Base-by-base conservation (phyloP, 2,329 filamentous ascomycete genomes). In the Penicillium polonicum region DNA sequence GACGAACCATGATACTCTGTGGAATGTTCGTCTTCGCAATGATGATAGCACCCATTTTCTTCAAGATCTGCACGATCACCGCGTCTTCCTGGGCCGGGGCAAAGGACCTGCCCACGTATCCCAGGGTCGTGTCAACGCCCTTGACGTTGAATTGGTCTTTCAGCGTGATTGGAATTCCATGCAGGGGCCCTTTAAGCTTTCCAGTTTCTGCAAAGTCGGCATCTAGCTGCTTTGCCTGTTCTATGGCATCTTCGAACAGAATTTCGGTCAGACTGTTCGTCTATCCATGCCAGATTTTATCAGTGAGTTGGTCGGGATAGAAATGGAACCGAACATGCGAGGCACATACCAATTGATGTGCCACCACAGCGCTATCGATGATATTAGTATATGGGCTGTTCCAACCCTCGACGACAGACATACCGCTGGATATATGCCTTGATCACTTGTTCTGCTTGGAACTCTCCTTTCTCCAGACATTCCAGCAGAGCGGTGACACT, bases 81-180 rank as follows among this genome's bases (percentile, higher is more conserved):
- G 80, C 80, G 64, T 86, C 79, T 9, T 81, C 74, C 0, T 59
- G 56, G 1, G 82, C 82, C 0, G 82, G 82, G 2, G 76, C 68
- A 53, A 81, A 81, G 0, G 81, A 76, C 46, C 76, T 74, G 9
- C 75, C 76, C 2, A 84, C 80, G 61, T 87, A 87, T 7, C 85
- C 85, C 4, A 87, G 71, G 0, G 85, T 86, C 0, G 80, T 80
- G 52, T 87, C 83, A 4, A 79, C 68, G 2, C 82, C 84, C 57
- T 80, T 80, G 42, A 88, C 74, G 25, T 86, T 81, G 70, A 87
- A 88, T 15, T 84, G 83, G 51, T 88, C 85, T 67, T 88, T 88
- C 13, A 85, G 64, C 6, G 77, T 80, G 54, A 86, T 76, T 0
- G 83, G 83, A 3, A 85, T 68, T 0, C 82, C 83, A 67, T 83